Base-by-base conservation (phyloP, 305 asterid genomes). In the Solanum hybrid region DNA sequence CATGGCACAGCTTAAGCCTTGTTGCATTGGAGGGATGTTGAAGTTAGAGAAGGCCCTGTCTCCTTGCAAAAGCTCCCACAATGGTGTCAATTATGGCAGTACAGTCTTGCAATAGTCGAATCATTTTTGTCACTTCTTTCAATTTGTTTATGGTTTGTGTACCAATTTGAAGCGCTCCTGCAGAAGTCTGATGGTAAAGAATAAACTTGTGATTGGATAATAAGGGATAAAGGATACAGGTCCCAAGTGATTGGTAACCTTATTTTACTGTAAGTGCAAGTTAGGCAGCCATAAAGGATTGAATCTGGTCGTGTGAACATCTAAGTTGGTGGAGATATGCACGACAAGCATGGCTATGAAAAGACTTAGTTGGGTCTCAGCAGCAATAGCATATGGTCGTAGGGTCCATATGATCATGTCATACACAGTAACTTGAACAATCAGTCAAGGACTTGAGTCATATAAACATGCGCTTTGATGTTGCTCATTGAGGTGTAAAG, bases 221-320 rank as follows among this genome's bases (percentile, higher is more conserved):
- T 2, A 51, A 10, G 40, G 3, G 40, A 45, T 37, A 37, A 78
- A 56, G 42, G n/a, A 56, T 85, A 56, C 6, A 84, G 31, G 38
- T 51, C 31, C 72, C 73, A 31, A 2, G 45, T 85, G 1, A 56
- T 56, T 0, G 7, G 2, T 85, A 19, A 31, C 42, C 87, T 84
- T 56, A 24, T 51, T 45, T 31, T 17, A 51, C 31, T 22, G 72
- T 6, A 84, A 19, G 42, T 84, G 87, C 31, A 84, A 45, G 42
- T 51, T 22, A 76, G 38, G 37, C 87, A 17, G 87, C 87, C 64
- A 56, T 82, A 82, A 81, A 82, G 87, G 69, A 80, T 80, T 82
- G 72, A 45, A 82, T 29, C 72, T 45, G 87, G 87, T 45, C 29
- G 22, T 32, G 19, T 19, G 75, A 84, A 85, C 87, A 31, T 85